Evolutionary conservation across 129 eudicot species (phyloP), one percentile per base, ranked within the genome.

Genomic region (Glebionis coronaria): DNA sequence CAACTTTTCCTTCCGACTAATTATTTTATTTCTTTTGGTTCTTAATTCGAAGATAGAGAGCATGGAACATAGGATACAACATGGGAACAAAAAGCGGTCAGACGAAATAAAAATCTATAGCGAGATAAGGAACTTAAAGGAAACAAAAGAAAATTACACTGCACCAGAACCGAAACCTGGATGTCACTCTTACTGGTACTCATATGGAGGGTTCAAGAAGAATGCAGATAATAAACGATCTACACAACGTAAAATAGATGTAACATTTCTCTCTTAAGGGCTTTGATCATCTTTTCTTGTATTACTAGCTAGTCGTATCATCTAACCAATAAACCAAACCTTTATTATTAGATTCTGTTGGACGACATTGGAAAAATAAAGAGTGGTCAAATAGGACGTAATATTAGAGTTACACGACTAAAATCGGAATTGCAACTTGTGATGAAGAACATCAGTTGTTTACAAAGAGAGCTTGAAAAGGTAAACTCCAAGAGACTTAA

Each of bases 1-100:
- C 6, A 35, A 35, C 7, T 35, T 5, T 35, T 9, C 8, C 40
- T 35, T 8, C 40, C 9, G 40, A 35, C 9, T 35, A 35, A 35
- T 23, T 5, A 35, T 2, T 0, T 1, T 1, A 1, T 8, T 8
- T 35, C 7, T 35, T 35, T 29, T n/a, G n/a, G 8, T 35, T 1
- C 10, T 35, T 35, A 1, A 35, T 35, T 35, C 2, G 18, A 60
- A 60, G 68, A 61, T 71, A 47, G 23, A 60, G 12, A 71, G 61
- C 60, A 60, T 71, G 61, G 51, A 21, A n/a, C 68, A 59, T 18
- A 59, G 42, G 68, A 60, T 52, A 51, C 70, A 15, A 63, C 70
- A 72, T 63, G 77, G 70, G 13, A 63, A 42, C 55, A 63, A 19
- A 16, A 72, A 52, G 2, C 44, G 70, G 21, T 42, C 18, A 5